These are phyloP conservation scores for Cicer yamashitae DNA, from an alignment of 306 rosid species.

Conservation along the genomic window DNA sequence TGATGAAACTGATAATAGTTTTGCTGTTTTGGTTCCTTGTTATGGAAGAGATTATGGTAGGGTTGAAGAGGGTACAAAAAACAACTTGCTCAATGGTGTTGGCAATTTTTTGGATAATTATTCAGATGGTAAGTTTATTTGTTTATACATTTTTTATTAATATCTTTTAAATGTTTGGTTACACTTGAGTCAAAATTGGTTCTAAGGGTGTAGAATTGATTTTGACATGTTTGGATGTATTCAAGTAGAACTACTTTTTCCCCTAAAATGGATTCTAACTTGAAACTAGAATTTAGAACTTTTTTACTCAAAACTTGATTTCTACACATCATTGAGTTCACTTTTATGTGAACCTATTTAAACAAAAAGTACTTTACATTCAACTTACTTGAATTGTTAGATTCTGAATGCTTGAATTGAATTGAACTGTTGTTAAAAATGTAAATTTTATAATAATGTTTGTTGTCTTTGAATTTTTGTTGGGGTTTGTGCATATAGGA, in stretches of 20 bases:
- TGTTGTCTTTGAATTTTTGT: constrained; percentile 20
- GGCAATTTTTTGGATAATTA: constrained; percentile 66
- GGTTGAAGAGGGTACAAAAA: constrained; percentile 50
- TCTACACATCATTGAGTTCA: too few species aligned
- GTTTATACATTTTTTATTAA: background rate
- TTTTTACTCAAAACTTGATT: too few species aligned
- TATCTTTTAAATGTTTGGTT: background rate
- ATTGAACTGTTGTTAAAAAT: constrained; percentile 12
- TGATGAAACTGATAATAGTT: constrained; percentile 79
- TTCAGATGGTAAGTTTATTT: constrained; percentile 75
- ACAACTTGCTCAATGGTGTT: constrained; percentile 59
- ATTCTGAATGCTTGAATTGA: constrained; percentile 39
- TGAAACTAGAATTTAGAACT: too few species aligned
- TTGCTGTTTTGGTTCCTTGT: constrained; percentile 94
- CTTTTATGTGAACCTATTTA: too few species aligned
- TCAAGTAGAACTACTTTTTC: too few species aligned
- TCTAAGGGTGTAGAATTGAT: too few species aligned
- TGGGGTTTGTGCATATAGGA: constrained; percentile 17
- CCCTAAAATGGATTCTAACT: too few species aligned
- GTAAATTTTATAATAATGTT: background rate
- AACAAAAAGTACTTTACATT: too few species aligned
- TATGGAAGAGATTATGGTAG: constrained; percentile 65
- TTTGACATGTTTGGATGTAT: too few species aligned
- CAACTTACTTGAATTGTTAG: background rate
- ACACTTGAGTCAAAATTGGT: too few species aligned